Conservation (phyloP, 73 alveolate genomes). For the Paramecium caudatum region DNA sequence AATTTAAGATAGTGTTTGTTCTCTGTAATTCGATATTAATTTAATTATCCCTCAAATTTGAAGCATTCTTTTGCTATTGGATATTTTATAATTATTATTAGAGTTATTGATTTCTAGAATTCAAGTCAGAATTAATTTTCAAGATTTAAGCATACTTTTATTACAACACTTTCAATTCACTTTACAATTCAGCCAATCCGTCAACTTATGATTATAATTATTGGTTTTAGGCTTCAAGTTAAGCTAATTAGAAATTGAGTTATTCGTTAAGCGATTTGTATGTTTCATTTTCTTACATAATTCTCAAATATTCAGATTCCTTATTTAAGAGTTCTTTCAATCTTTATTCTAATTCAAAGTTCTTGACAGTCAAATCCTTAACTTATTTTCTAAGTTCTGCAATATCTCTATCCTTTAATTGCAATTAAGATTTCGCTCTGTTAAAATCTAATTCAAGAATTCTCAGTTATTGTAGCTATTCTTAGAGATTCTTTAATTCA, state of each 20-base stretch:
- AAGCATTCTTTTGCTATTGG: background rate
- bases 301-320: background rate
- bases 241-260: slow-evolving; percentile 16
- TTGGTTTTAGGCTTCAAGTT: slow-evolving; percentile 4
- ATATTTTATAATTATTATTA: slow-evolving; percentile 1
- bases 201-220: slow-evolving; percentile 14
- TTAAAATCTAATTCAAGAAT: slow-evolving; percentile 10
- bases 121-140: slow-evolving; percentile 14
- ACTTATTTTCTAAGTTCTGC: slow-evolving; percentile 21
- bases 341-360: slow-evolving; percentile 49
- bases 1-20: slow-evolving; percentile 5
- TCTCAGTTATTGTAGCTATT: background rate
- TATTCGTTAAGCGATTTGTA: slow-evolving; percentile 7
- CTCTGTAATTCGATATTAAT: slow-evolving; percentile 23
- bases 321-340: slow-evolving; percentile 6
- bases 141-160: slow-evolving; percentile 18
- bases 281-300: background rate
- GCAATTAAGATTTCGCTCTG: slow-evolving; percentile 23
- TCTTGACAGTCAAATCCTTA: slow-evolving; percentile 11
- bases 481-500: slow-evolving; percentile 15
- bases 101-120: slow-evolving; percentile 27
- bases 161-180: slow-evolving; percentile 5
- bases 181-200: slow-evolving; percentile 19
- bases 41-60: slow-evolving; percentile 20
- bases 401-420: slow-evolving; percentile 12